Evolutionary conservation across 768 basidiomycete genomes (phyloP), one percentile per base, ranked within the genome.

Genomic region (Termitomyces sp.): DNA sequence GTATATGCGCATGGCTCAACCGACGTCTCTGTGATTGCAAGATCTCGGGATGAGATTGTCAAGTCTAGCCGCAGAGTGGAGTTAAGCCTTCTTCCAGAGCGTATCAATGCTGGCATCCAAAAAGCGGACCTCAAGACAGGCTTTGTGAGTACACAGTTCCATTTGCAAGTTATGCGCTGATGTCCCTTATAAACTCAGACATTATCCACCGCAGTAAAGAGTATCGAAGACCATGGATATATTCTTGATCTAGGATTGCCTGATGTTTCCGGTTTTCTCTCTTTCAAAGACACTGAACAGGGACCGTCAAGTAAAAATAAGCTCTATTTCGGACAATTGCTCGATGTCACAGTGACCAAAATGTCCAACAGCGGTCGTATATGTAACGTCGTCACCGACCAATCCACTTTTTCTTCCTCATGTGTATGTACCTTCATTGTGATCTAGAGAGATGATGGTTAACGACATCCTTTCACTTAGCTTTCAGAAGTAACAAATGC

Each of bases 221-320:
- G 89, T 67, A 77, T 91, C 18, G 97, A 99, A 76, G 97, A 98
- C 69, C 93, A 97, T 71, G 96, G 97, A 1, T 98, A 96, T 75
- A 84, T 89, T 59, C 79, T 99, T 8, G 92, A 95, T 65, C 77
- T 97, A 42, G 96, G 95, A 2, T 69, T 97, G 18, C 72, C 85
- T 11, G 87, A 83, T n/a, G 73, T 92, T 38, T 85, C 92, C 61
- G 92, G 92, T 45, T 99, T 98, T 74, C 71, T 98, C 51, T 81
- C 89, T 2, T 92, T 91, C 78, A 87, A 88, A 68, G 90, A 93
- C 49, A 80, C 82, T 1, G 75, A 80, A 64, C 80, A 81, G 59
- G 72, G 69, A 16, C 61, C 63, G 5, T 66, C 72, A n/a, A 69
- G 68, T 39, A 70, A 67, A 32, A 57, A 61, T 6, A 71, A 69